Base-by-base conservation (phyloP, 805 yeast genomes). In the Candida ulmi region DNA sequence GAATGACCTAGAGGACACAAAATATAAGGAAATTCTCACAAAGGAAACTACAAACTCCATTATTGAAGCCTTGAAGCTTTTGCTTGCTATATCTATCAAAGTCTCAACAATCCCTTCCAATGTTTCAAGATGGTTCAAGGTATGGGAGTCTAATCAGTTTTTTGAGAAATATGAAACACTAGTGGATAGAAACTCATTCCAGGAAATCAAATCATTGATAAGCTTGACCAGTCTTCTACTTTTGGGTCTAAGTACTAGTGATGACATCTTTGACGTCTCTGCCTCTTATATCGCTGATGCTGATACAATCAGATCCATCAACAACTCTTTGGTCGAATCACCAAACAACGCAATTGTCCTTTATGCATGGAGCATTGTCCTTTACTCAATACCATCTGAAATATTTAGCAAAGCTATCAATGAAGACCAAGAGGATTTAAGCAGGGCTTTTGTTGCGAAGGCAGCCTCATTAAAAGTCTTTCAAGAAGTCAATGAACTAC, bases 341-440 rank as follows among this genome's bases (percentile, higher is more conserved):
- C 57, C 63, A 11, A 42, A 60, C 2, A 74, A 74, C 44, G 62
- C 84, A 2, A 55, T 82, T 11, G 62, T 80, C 1, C 55, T 76
- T 33, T 83, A 81, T 52, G 71, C 77, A 17, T 84, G 91, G 91
- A 73, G 85, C 24, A 72, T 81, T 12, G 57, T 79, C 11, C 54
- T 79, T 11, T 75, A 76, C 47, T 62, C 80, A 17, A 39, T 55
- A 8, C 77, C 79, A 43, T 65, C 66, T 8, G 62, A 69, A 17
- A 51, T 72, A 3, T 50, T 73, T n/a, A 68, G 68, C 33, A 72
- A 70, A 30, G 52, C 52, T 16, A 61, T 68, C 23, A 54, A 55
- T 3, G 44, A 44, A 8, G 50, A 51, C 11, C 42, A 46, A n/a
- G 51, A 52, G 3, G 37, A 40, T 15, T 18, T 43, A 13, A 39